Percentiles rank a stretch among this genome's conserved stretches.
Evolutionary conservation across 805 yeast species (phyloP).

Genomic region (Candida namnaoensis): DNA sequence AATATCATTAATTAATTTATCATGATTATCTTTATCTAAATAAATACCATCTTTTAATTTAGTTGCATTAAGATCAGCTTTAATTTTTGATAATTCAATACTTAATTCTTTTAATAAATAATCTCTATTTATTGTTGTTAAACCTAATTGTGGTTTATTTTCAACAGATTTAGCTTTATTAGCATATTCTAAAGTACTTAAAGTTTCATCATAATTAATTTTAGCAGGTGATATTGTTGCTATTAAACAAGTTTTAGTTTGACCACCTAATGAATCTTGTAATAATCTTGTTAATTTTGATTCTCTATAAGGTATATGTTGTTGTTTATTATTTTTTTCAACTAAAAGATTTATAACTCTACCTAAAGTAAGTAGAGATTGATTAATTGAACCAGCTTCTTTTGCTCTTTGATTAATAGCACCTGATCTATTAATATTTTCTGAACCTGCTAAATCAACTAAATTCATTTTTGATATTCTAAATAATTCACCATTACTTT

Average conservation of each 20-base stretch:
- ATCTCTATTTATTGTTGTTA: constrained; percentile 46
- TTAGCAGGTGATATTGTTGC: constrained; percentile 85
- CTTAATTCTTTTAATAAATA: constrained; percentile 36
- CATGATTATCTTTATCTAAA: constrained; percentile 52
- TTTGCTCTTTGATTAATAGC: constrained; percentile 80
- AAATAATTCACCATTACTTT: constrained; percentile 34
- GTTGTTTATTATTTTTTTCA: constrained; percentile 33
- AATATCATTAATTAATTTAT: constrained; percentile 36
- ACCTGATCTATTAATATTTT: constrained; percentile 82
- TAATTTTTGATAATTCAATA: constrained; percentile 37
- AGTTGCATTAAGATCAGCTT: constrained; percentile 53
- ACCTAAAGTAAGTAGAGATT: constrained; percentile 79
- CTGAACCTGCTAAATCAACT: constrained; percentile 95
- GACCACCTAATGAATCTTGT: constrained; percentile 82
- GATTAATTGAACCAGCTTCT: constrained; percentile 92
- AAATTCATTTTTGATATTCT: constrained; percentile 68
- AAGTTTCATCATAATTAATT: constrained; percentile 69
- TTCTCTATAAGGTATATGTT: constrained; percentile 81
- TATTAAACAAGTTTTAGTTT: constrained; percentile 77
- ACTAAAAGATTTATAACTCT: constrained; percentile 75
- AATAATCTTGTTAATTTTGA: constrained; percentile 67
- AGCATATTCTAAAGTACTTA: constrained; percentile 83
- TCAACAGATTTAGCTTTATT: constrained; percentile 76
- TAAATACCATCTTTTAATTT: constrained; percentile 58
- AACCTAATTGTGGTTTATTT: constrained; percentile 61